Evolutionary conservation across 768 basidiomycete genomes (phyloP).

Genomic region (Agrocybe pediades): DNA sequence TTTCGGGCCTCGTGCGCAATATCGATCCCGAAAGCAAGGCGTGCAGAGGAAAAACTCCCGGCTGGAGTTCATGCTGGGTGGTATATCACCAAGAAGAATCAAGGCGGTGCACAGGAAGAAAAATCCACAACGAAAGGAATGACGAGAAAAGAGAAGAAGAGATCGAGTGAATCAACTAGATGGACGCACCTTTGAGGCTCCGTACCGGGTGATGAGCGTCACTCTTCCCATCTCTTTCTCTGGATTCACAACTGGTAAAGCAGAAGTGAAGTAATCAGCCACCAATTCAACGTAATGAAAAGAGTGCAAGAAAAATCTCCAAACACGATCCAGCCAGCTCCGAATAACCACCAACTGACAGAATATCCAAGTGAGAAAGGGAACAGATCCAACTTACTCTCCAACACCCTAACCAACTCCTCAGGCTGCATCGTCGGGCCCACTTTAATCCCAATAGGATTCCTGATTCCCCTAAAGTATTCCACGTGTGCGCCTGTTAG

Average conservation of each 20-base stretch:
- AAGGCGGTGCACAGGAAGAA: not conserved
- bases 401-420: conserved; percentile 76
- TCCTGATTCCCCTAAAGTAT: conserved; percentile 89
- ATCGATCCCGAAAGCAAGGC: too few species aligned
- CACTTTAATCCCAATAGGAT: conserved; percentile 95
- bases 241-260: conserved; percentile 78
- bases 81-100: conserved; percentile 9
- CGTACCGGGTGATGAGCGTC: conserved; percentile 92
- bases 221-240: conserved; percentile 80
- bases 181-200: conserved; percentile 71
- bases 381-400: conserved; percentile 53
- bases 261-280: conserved; percentile 10
- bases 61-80: too few species aligned
- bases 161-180: not conserved
- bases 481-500: conserved; percentile 93
- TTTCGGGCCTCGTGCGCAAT: not conserved
- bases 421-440: conserved; percentile 83
- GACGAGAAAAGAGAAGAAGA: conserved; percentile 1
- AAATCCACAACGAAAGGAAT: not conserved
- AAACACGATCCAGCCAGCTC: not conserved
- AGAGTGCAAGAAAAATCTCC: not conserved
- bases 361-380: not conserved
- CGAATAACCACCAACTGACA: not conserved
- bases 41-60: not conserved
- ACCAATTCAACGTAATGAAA: not conserved